These are phyloP conservation scores for Boletus barrowsii DNA, from an alignment of 768 basidiomycete genomes.

Conservation along the genomic window DNA sequence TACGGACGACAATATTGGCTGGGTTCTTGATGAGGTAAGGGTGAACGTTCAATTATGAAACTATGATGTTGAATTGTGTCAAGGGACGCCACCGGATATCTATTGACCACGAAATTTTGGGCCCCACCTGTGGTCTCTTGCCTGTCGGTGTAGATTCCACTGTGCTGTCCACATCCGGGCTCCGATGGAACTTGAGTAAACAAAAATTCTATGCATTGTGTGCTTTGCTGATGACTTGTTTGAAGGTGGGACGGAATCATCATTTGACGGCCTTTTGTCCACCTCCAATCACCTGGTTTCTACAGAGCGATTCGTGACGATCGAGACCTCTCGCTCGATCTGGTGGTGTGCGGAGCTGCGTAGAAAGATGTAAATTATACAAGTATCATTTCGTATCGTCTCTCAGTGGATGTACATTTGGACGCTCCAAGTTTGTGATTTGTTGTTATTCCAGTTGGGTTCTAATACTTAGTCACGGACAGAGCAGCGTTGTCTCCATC, in stretches of 20 bases:
- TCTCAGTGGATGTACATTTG: too few relatives aligned
- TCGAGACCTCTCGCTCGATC: constrained; percentile 79
- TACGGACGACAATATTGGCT: constrained; percentile 89
- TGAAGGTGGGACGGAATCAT: constrained; percentile 62
- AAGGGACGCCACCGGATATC: constrained; percentile 83
- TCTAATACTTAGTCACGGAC: too few relatives aligned
- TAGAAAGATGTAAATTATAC: not conserved
- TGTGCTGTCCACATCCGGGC: constrained; percentile 74
- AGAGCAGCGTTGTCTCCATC: too few relatives aligned
- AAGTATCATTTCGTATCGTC: too few relatives aligned
- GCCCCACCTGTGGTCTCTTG: constrained; percentile 91
- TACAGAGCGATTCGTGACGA: constrained; percentile 56
- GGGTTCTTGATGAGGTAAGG: constrained; percentile 78
- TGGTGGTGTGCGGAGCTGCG: constrained; percentile 85
- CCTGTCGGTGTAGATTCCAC: constrained; percentile 83
- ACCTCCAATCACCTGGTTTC: constrained; percentile 91
- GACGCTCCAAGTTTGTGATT: too few relatives aligned
- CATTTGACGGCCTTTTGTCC: constrained; percentile 82
- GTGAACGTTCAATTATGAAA: not conserved
- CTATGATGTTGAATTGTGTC: not conserved
- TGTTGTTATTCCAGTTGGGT: too few relatives aligned
- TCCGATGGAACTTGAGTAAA: constrained; percentile 88
- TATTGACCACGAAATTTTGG: constrained; percentile 71
- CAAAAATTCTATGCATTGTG: constrained; percentile 1
- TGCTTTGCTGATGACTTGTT: constrained; percentile 3